Conservation (phyloP, 164 flowering plant genomes). For the Annona cherimola region DNA sequence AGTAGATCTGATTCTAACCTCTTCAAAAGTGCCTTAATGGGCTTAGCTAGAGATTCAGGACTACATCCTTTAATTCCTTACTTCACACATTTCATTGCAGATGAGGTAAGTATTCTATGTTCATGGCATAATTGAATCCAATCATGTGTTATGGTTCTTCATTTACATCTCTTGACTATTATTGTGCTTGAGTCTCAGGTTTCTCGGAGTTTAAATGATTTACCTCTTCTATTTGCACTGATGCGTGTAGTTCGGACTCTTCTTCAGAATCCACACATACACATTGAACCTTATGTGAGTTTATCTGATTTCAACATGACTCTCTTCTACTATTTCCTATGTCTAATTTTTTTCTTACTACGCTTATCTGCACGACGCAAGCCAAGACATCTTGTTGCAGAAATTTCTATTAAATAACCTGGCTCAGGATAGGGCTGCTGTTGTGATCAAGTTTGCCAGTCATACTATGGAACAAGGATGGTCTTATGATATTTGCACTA, state of each 20-base stretch:
- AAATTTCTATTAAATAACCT: neutral
- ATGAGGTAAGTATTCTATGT: constrained; percentile 57
- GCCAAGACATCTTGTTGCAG: neutral
- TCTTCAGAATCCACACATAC: constrained; percentile 87
- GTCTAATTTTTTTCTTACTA: neutral
- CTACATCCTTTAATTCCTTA: constrained; percentile 96
- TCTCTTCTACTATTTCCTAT: neutral
- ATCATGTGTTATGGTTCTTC: neutral
- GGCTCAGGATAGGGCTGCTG: neutral
- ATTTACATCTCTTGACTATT: neutral
- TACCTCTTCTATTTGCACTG: constrained; percentile 66
- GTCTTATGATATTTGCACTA: neutral
- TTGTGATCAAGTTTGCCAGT: neutral
- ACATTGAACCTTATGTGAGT: constrained; percentile 98
- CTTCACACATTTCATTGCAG: constrained; percentile 77
- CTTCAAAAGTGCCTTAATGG: constrained; percentile 70
- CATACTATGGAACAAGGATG: neutral
- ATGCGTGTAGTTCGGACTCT: constrained; percentile 90
- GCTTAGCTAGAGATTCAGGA: constrained; percentile 92
- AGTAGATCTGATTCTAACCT: constrained; percentile 56
- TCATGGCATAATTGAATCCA: neutral
- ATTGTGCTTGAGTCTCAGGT: constrained; percentile 41
- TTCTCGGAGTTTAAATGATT: constrained; percentile 54
- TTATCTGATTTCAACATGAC: neutral
- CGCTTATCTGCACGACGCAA: neutral